Conservation (phyloP, 2,329 filamentous ascomycete genomes). For the Fusarium protoensiforme region DNA sequence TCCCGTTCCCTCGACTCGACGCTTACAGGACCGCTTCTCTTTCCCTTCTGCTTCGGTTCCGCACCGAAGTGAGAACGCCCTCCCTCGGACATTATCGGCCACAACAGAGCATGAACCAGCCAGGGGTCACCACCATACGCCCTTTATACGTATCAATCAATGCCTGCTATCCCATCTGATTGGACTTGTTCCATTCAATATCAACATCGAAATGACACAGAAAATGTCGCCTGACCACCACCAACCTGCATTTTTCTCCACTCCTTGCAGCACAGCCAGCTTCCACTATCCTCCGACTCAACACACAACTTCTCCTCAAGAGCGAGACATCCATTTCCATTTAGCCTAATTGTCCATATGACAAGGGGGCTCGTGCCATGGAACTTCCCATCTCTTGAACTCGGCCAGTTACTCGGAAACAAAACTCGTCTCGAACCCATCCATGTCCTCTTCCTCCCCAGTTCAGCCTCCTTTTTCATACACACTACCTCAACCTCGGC, state of each 20-base stretch:
- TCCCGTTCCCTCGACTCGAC: background rate
- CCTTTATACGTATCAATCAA: background rate
- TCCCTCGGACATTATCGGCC: background rate
- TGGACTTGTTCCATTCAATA: background rate
- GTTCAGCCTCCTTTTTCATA: background rate
- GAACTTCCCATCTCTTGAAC: background rate
- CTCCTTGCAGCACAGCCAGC: background rate
- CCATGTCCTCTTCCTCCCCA: background rate
- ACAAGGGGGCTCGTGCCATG: background rate
- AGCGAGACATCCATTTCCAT: background rate
- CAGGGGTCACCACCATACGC: background rate
- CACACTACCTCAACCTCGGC: background rate
- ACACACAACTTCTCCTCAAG: background rate
- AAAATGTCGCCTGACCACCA: background rate
- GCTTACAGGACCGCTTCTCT: conserved; percentile 1
- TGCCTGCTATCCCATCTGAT: background rate
- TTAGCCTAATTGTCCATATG: background rate
- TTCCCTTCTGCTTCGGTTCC: background rate
- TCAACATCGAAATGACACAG: conserved; percentile 3
- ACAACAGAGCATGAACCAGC: background rate
- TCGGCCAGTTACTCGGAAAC: background rate
- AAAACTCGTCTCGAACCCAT: background rate
- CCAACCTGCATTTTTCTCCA: background rate
- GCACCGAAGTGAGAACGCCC: background rate
- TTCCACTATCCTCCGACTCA: background rate